Conservation (phyloP, 2,329 filamentous ascomycete species). For the Pyrenophora teres region DNA sequence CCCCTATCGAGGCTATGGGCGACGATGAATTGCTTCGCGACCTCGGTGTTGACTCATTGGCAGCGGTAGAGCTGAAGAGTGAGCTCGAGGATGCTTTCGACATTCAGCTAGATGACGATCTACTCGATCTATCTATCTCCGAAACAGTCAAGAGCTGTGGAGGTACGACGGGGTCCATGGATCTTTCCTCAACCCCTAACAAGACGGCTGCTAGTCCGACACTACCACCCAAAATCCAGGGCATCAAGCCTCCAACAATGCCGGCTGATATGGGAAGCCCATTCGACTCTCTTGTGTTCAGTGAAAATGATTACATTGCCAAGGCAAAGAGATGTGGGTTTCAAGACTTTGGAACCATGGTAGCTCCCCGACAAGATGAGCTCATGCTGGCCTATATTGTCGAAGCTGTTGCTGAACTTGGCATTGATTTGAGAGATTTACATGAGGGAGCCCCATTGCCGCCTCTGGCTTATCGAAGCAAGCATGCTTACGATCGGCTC, state of each 20-base stretch:
- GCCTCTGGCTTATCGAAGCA: constrained; percentile 3
- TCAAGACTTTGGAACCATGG: neutral
- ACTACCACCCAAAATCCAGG: neutral
- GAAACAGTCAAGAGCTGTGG: neutral
- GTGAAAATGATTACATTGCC: neutral
- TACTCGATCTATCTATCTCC: neutral
- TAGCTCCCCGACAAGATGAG: constrained; percentile 11
- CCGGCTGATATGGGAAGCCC: neutral
- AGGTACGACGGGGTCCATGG: neutral
- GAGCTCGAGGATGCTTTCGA: constrained; percentile 2
- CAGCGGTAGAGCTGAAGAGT: constrained; percentile 11
- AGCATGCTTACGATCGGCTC: neutral
- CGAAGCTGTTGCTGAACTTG: constrained; percentile 12
- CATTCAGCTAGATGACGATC: neutral
- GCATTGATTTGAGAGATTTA: constrained; percentile 2
- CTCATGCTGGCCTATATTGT: constrained; percentile 17
- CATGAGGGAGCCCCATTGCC: neutral
- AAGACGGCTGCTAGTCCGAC: neutral
- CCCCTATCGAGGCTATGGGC: neutral
- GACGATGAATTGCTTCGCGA: neutral
- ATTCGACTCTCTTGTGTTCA: neutral
- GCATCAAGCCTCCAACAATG: neutral
- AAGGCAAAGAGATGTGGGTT: constrained; percentile 8
- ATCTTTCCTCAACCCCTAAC: neutral
- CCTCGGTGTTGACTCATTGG: neutral